These are phyloP conservation scores for Lathyrus aphaca DNA, from an alignment of 306 rosid genomes.

Conservation along the genomic window DNA sequence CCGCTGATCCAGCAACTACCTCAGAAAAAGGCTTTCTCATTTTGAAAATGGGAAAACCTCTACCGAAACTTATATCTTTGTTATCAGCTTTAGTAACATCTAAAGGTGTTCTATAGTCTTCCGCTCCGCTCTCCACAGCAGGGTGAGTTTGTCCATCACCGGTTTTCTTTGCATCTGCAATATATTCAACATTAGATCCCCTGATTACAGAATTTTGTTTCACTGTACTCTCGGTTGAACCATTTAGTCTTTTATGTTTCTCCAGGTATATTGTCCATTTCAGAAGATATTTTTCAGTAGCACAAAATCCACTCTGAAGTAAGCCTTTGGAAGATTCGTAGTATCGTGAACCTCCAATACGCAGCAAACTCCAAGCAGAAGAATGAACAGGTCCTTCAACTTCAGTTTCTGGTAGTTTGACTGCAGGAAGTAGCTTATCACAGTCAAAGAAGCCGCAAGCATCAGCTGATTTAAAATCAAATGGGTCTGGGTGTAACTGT, in stretches of 20 bases:
- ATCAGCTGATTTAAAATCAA: slow-evolving; percentile 85
- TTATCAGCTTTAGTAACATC: slow-evolving; percentile 53
- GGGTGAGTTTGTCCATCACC: slow-evolving; percentile 41
- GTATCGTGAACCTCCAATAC: slow-evolving; percentile 84
- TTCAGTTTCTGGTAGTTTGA: slow-evolving; percentile 67
- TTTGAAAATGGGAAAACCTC: slow-evolving; percentile 69
- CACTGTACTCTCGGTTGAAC: slow-evolving; percentile 46
- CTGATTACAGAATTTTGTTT: slow-evolving; percentile 48
- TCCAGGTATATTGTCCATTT: slow-evolving; percentile 68
- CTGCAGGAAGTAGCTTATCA: slow-evolving; percentile 75
- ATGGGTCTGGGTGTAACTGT: slow-evolving; percentile 74
- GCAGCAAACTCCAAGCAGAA: slow-evolving; percentile 83
- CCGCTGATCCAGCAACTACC: slow-evolving; percentile 84
- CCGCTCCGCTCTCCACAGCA: slow-evolving; percentile 52
- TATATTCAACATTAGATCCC: slow-evolving; percentile 50
- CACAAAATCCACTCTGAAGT: slow-evolving; percentile 87
- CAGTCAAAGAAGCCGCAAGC: slow-evolving; percentile 69
- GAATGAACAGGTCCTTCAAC: slow-evolving; percentile 57
- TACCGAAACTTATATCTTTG: slow-evolving; percentile 66
- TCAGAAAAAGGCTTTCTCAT: slow-evolving; percentile 94
- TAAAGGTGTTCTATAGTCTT: slow-evolving; percentile 49
- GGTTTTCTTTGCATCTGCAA: slow-evolving; percentile 48
- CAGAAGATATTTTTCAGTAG: slow-evolving; percentile 69
- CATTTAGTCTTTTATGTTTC: slow-evolving; percentile 46
- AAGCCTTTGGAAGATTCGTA: slow-evolving; percentile 85